These are phyloP conservation scores for Ogataea henricii DNA, from an alignment of 805 yeast genomes.

Conservation along the genomic window DNA sequence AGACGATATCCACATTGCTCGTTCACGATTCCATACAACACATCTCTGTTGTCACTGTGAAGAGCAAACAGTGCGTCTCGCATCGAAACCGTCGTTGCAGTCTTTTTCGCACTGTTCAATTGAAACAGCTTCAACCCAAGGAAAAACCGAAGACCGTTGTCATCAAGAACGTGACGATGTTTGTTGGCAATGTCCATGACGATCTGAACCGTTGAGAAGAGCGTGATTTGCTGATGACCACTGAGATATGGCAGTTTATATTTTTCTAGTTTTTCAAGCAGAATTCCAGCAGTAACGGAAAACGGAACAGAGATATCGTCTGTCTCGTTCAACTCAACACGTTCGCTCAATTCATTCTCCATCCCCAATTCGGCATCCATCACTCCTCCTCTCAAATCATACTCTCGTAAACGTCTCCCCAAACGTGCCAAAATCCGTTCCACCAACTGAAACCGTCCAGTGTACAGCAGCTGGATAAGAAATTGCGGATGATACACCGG, in stretches of 20 bases:
- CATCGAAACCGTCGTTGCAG: constrained; percentile 53
- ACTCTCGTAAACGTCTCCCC: constrained; percentile 54
- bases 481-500: constrained; percentile 92
- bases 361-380: constrained; percentile 32
- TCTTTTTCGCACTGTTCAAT: constrained; percentile 37
- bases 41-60: constrained; percentile 76
- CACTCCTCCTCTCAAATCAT: constrained; percentile 39
- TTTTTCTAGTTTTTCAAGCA: constrained; percentile 62
- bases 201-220: constrained; percentile 68
- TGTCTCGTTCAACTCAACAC: constrained; percentile 19
- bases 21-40: constrained; percentile 54
- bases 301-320: constrained; percentile 19
- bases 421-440: constrained; percentile 57
- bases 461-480: constrained; percentile 70
- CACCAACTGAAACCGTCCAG: constrained; percentile 57
- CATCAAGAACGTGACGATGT: constrained; percentile 48
- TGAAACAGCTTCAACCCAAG: constrained; percentile 71
- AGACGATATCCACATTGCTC: constrained; percentile 45
- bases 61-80: constrained; percentile 88
- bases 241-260: constrained; percentile 77
- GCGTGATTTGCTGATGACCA: constrained; percentile 87
- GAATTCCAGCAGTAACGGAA: constrained; percentile 24
- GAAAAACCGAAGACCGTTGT: constrained; percentile 69
- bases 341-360: background rate
- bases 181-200: constrained; percentile 54